Base-by-base conservation (phyloP, 164 flowering plant genomes). In the Buxus sempervirens region DNA sequence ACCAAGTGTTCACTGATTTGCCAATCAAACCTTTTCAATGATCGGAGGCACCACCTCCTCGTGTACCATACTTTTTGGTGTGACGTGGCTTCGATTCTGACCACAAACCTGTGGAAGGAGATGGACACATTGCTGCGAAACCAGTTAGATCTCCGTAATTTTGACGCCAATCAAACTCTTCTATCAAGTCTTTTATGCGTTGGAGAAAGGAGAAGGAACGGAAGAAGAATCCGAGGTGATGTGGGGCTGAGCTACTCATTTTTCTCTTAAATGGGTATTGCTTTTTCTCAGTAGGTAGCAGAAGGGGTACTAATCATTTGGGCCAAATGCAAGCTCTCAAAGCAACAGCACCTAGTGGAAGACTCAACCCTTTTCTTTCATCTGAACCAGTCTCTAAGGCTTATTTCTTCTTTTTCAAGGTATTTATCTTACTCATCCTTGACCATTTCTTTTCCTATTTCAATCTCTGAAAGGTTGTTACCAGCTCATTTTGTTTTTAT, bases 401-500 rank as follows among this genome's bases (percentile, higher is more conserved):
- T 27, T 60, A 72, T 55, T 66, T 64, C n/a, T 65, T 71, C 22
- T 23, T 60, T 59, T 58, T 25, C 66, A 80, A 72, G 85, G 85
- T 84, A 54, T n/a, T 56, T 19, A 15, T 26, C 12, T 16, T 21
- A 1, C 53, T 26, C 1, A 4, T 15, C 24, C 21, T 16, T 6
- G 18, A 12, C n/a, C 20, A n/a, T n/a, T 9, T 6, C 13, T 36
- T 42, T 26, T 24, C 65, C 9, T 12, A 18, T 16, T 19, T 60
- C 1, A 21, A 21, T n/a, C 60, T 28, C 13, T 48, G 18, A 28
- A 5, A 32, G 21, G n/a, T 14, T 21, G 16, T 26, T 55, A 9
- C 25, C 58, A 55, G 21, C 13, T 55, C 13, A 27, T 57, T n/a
- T 9, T 53, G 5, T 59, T 25, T 58, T 65, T 72, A 16, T 66